A percentile compares a stretch with the other conserved stretches of the same genome.
These are phyloP conservation scores for Metschnikowia koreensis DNA, from an alignment of 805 yeast species.

Conservation along the genomic window DNA sequence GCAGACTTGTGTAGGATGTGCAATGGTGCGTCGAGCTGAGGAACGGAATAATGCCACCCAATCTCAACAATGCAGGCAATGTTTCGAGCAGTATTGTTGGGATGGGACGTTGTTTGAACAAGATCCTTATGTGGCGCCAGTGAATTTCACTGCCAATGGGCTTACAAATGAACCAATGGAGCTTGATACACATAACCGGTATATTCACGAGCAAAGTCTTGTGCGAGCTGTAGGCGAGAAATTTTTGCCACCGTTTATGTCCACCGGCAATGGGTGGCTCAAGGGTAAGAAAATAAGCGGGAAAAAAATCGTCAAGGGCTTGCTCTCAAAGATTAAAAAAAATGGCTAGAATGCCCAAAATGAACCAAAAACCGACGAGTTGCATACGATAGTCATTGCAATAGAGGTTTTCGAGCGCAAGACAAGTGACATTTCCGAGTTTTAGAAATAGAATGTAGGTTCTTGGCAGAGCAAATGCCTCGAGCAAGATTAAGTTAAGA, in stretches of 20 bases:
- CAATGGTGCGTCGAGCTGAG: conserved; percentile 27
- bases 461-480: background rate
- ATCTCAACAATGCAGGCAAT: conserved; percentile 25
- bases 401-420: conserved; percentile 1
- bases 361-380: background rate
- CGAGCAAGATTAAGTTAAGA: conserved; percentile 3
- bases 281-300: background rate
- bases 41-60: conserved; percentile 23
- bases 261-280: background rate
- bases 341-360: background rate
- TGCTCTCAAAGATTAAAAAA: background rate
- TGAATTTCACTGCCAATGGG: conserved; percentile 30
- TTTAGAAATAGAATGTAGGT: background rate
- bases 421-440: background rate
- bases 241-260: background rate
- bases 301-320: background rate
- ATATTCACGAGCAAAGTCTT: conserved; percentile 6
- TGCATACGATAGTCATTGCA: background rate
- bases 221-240: background rate
- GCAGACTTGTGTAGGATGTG: conserved; percentile 30
- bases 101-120: conserved; percentile 21
- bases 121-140: conserved; percentile 20
- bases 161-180: conserved; percentile 26
- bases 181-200: conserved; percentile 13
- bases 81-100: conserved; percentile 29